Evolutionary conservation across 495 filamentous ascomycete genomes (phyloP), one percentile per base, ranked within the genome.

Genomic region (Lepraria neglecta): DNA sequence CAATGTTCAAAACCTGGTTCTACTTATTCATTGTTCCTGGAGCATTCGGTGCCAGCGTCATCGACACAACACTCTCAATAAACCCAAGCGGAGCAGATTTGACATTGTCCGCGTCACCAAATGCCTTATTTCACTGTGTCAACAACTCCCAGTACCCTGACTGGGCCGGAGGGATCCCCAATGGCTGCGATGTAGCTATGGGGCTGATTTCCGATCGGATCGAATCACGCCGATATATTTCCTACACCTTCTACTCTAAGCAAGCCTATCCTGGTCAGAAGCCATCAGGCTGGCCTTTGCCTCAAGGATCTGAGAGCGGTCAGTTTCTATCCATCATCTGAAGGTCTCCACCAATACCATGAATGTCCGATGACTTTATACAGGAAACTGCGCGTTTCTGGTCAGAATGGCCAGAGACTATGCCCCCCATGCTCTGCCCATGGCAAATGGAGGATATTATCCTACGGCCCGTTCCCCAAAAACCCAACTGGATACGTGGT

Each of bases 331-430:
- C 17, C 3, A 35, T 9, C 4, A 9, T 12, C 19, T 17, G n/a
- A 19, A 28, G 21, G 27, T 24, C 1, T 5, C 19, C 17, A 24
- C 19, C 19, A 15, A 15, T 19, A 17, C 4, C 3, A 5, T 14
- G 5, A 19, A 7, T 33, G 11, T 14, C 19, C 42, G 4, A 53
- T 21, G 35, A 52, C 10, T 17, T 3, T 38, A 11, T 7, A 33
- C 48, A 60, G 58, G 24, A 3, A 21, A 42, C 3, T 60, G 58
- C 31, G 47, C 38, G 15, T 31, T 60, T 10, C n/a, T 51, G 9
- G 0, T 60, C 17, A 60, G 58, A 31, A 60, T 60, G 58, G 51
- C 38, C 21, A 33, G 27, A 44, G 58, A 60, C 19, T 60, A 52
- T 48, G 58, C 35, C 0, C 0, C 2, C 5, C 3, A 60, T 21